phyloP scores from a whole-genome alignment of 345 rosid genomes.

The Syzygium oleosum region DNA sequence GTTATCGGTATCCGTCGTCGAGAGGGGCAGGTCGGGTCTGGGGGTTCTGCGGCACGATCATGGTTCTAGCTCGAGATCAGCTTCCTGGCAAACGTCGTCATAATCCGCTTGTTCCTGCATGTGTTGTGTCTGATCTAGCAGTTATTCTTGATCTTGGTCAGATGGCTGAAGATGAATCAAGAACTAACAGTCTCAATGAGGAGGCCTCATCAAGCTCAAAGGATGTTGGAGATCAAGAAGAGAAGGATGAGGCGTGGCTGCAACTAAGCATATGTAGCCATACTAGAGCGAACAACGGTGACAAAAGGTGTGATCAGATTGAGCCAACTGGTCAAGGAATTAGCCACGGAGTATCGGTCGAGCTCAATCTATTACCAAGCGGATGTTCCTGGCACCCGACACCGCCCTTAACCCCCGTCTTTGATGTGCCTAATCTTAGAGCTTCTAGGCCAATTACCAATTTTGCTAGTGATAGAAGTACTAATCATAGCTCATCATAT shows the following conservation, averaged over 20 bases:
- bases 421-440: background rate
- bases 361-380: conserved; percentile 55
- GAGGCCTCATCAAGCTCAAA: conserved; percentile 41
- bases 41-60: conserved; percentile 42
- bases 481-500: background rate
- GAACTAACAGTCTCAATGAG: conserved; percentile 34
- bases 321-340: conserved; percentile 6
- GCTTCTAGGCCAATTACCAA: background rate
- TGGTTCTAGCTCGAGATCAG: conserved; percentile 46
- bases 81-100: conserved; percentile 1
- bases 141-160: conserved; percentile 23
- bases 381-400: background rate
- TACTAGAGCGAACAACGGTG: background rate
- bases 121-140: background rate
- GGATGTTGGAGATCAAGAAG: conserved; percentile 16
- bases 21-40: conserved; percentile 2
- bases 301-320: background rate
- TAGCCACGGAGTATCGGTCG: conserved; percentile 28
- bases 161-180: conserved; percentile 84
- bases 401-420: background rate
- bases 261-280: conserved; percentile 53
- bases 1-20: background rate
- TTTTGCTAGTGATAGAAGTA: background rate
- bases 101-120: background rate
- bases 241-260: conserved; percentile 56